Base-by-base conservation (phyloP, 441 rosid species). In the Melastoma candidum region DNA sequence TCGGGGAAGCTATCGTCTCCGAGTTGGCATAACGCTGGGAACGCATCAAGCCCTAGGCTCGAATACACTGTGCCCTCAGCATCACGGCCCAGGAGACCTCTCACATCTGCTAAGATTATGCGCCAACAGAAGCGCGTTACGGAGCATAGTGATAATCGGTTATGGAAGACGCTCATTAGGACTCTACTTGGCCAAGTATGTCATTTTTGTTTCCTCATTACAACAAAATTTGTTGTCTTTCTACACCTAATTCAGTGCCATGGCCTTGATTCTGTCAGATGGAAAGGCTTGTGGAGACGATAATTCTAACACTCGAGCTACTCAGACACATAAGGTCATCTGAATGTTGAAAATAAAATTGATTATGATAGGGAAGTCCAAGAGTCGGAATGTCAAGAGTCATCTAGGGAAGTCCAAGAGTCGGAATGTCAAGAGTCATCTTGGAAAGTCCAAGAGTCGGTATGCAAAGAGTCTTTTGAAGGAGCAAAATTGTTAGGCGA, bases 41-140 rank as follows among this genome's bases (percentile, higher is more conserved):
- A 57, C 2, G 26, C 57, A 1, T 75, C 68, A 27, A 75, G 73
- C 66, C 57, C 70, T 84, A 3, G 61, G 46, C 81, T 68, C 0
- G 41, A 44, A 2, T 52, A 12, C 10, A 45, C 59, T 0, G 49
- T 56, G 59, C 59, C 59, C 14, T n/a, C 4, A 0, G 50, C 68
- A 10, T 12, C 46, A 11, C 77, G 87, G 50, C 80, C 96, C 0
- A 69, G 84, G 53, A 63, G 96, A 26, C 95, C 95, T 1, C 52
- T 92, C 57, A 92, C 95, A 1, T 87, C 94, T 8, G 95, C 95
- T 0, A 96, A 92, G 82, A 84, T 92, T 44, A 92, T 92, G 98
- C 82, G 92, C 63, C 77, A 79, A 53, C 98, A 92, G 52, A 92
- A 85, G 95, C 71, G 71, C 71, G 94, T 92, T 27, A 78, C 90